Evolutionary conservation across 805 yeast species (phyloP).

Genomic region (Wickerhamiella allomyrinae): DNA sequence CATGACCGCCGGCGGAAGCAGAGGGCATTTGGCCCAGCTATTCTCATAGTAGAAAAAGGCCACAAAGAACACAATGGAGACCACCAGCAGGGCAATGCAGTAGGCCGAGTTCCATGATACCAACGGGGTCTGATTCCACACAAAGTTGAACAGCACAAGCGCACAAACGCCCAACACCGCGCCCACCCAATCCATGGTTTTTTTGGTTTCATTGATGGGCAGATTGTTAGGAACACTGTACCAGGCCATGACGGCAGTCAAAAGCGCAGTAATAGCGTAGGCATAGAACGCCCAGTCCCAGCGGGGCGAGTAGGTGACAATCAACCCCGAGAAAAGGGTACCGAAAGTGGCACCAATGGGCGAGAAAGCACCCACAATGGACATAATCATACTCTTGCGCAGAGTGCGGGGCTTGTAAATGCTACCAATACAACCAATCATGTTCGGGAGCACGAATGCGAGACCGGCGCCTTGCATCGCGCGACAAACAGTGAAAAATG

Average conservation of each 20-base stretch:
- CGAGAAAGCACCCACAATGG: constrained; percentile 45
- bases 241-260: constrained; percentile 8
- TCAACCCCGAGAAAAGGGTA: constrained; percentile 28
- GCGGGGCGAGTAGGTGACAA: constrained; percentile 11
- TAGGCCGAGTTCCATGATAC: constrained; percentile 54
- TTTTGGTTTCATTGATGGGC: constrained; percentile 8
- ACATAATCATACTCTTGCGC: constrained; percentile 41
- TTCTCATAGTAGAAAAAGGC: constrained; percentile 12
- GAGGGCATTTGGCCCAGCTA: constrained; percentile 55
- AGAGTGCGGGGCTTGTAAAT: constrained; percentile 14
- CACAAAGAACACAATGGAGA: constrained; percentile 41
- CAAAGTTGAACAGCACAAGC: constrained; percentile 47
- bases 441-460: constrained; percentile 45
- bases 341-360: constrained; percentile 51
- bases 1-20: constrained; percentile 28
- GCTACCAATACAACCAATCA: constrained; percentile 40
- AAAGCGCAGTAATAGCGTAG: constrained; percentile 26
- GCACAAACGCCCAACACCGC: constrained; percentile 43
- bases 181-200: constrained; percentile 41
- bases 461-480: constrained; percentile 56
- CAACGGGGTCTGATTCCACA: constrained; percentile 63
- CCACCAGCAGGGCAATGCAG: constrained; percentile 39
- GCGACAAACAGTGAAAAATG: constrained; percentile 30
- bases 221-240: constrained; percentile 12
- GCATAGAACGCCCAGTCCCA: constrained; percentile 29